These are phyloP conservation scores for Fusarium sp. DNA, from an alignment of 2,329 filamentous ascomycete genomes.

Conservation along the genomic window DNA sequence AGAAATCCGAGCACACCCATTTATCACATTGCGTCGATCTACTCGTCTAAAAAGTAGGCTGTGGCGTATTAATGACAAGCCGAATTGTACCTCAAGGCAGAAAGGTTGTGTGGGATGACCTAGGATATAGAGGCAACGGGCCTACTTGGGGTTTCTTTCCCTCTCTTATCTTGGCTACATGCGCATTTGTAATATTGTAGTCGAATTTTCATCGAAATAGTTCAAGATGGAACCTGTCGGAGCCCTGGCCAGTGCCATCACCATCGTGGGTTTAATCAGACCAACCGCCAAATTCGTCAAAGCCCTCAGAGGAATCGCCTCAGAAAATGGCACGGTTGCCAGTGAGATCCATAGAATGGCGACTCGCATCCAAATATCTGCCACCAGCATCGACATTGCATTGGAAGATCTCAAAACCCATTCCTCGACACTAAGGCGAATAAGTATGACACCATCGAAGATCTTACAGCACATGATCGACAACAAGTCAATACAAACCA, in stretches of 20 bases:
- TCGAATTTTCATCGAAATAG: not conserved
- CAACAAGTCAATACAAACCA: not conserved
- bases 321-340: not conserved
- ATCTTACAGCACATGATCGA: not conserved
- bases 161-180: too few relatives aligned
- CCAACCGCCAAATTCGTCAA: not conserved
- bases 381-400: not conserved
- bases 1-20: conserved; percentile 5
- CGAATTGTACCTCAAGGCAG: not conserved
- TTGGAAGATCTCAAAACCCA: not conserved
- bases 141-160: too few relatives aligned
- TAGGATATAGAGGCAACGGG: too few relatives aligned
- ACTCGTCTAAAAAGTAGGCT: not conserved
- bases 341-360: not conserved
- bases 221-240: not conserved
- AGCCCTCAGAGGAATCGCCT: not conserved
- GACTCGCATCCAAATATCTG: not conserved
- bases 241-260: not conserved
- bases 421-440: not conserved
- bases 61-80: not conserved
- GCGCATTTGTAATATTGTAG: not conserved
- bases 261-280: not conserved
- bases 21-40: too few relatives aligned
- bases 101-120: too few relatives aligned
- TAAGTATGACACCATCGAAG: not conserved